Percentiles rank a stretch among this genome's conserved stretches.
Evolutionary conservation across 441 rosid genomes (phyloP).

Genomic region (Corymbia citriodora): DNA sequence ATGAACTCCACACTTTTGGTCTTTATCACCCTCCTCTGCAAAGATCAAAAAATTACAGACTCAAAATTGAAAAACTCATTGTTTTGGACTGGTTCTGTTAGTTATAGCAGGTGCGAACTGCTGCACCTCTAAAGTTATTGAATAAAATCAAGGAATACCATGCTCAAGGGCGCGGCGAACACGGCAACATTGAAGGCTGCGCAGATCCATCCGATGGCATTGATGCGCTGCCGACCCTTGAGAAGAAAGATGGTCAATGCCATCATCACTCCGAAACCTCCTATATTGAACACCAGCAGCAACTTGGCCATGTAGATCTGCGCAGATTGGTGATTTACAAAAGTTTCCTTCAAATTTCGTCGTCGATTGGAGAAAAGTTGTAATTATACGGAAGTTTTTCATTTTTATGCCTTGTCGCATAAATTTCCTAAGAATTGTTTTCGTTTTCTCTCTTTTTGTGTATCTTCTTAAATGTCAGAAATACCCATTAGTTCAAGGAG

Average conservation of each 20-base stretch:
- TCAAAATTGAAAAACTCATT: not conserved
- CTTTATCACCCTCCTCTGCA: slow-evolving; percentile 57
- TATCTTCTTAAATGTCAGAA: not conserved
- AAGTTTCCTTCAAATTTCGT: not conserved
- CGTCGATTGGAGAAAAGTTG: not conserved
- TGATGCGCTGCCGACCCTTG: slow-evolving; percentile 23
- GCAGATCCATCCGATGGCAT: slow-evolving; percentile 62
- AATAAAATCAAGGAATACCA: slow-evolving; percentile 26
- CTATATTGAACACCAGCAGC: slow-evolving; percentile 38
- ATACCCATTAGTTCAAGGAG: not conserved
- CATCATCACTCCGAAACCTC: slow-evolving; percentile 35
- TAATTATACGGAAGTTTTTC: not conserved
- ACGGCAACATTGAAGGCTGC: slow-evolving; percentile 62
- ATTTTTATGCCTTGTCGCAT: not conserved
- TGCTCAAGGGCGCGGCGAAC: slow-evolving; percentile 63
- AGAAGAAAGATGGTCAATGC: slow-evolving; percentile 20
- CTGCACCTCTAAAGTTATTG: not conserved
- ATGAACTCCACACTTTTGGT: slow-evolving; percentile 73
- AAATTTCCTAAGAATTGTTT: not conserved
- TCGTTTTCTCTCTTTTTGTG: not conserved
- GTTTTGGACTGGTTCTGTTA: not conserved
- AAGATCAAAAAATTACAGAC: not conserved
- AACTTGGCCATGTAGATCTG: slow-evolving; percentile 48
- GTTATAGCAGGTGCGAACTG: not conserved
- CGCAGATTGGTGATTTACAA: not conserved